These are phyloP conservation scores for Tardiomyces depauwii DNA, from an alignment of 1,139 yeast genomes.

Conservation along the genomic window DNA sequence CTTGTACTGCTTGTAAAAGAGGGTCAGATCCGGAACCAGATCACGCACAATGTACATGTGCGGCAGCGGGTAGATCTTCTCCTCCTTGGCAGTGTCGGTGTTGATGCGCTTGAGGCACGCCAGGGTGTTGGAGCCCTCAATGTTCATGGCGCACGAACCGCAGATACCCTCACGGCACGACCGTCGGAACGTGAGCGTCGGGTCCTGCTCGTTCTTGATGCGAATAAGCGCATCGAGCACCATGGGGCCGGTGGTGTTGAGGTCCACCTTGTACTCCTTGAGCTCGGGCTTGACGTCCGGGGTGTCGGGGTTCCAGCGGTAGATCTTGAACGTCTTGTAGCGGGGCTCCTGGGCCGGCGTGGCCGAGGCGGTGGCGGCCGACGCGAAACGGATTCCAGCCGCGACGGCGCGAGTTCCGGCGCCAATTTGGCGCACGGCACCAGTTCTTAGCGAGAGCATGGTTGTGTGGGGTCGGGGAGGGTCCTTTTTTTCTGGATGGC, in stretches of 20 bases:
- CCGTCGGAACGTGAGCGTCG: constrained; percentile 92
- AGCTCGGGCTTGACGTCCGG: constrained; percentile 88
- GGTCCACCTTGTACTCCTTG: constrained; percentile 74
- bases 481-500: no score
- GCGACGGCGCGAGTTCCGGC: no score
- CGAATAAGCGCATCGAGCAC: constrained; percentile 88
- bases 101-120: constrained; percentile 96
- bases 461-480: no score
- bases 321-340: constrained; percentile 77
- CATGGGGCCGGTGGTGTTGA: constrained; percentile 96
- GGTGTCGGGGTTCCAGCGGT: constrained; percentile 97
- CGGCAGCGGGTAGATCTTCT: constrained; percentile 92
- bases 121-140: constrained; percentile 92
- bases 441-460: no score
- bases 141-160: constrained; percentile 99
- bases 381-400: no score
- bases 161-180: constrained; percentile 99
- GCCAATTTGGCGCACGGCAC: no score
- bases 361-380: constrained; percentile 5
- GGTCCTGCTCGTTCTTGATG: constrained; percentile 92
- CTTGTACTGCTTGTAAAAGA: constrained; percentile 96
- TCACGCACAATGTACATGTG: constrained; percentile 98
- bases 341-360: constrained; percentile 30
- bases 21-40: constrained; percentile 94
- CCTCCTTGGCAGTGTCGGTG: constrained; percentile 58